phyloP scores from a whole-genome alignment of 768 basidiomycete genomes.

The Pisolithus orientalis region DNA sequence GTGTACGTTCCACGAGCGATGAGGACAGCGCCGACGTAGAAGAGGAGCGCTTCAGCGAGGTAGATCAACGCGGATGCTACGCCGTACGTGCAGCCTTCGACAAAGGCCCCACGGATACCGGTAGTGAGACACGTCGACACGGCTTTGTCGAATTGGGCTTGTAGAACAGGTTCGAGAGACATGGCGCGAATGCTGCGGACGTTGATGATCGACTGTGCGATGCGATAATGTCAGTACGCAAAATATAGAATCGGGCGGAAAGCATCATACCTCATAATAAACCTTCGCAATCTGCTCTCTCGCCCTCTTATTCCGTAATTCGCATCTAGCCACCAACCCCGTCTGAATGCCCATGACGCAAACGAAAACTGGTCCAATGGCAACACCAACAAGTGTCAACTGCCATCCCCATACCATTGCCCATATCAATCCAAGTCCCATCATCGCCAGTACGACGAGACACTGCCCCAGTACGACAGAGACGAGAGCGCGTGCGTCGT shows the following conservation, averaged over 20 bases:
- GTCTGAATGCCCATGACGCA: conserved; percentile 70
- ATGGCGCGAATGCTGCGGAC: conserved; percentile 84
- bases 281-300: conserved; percentile 77
- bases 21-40: conserved; percentile 86
- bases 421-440: conserved; percentile 82
- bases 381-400: conserved; percentile 84
- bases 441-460: conserved; percentile 73
- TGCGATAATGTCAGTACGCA: conserved; percentile 2
- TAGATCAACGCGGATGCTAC: conserved; percentile 81
- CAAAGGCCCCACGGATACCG: conserved; percentile 78
- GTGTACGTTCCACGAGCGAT: conserved; percentile 75
- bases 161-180: conserved; percentile 72
- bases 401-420: conserved; percentile 87
- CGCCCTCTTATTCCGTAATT: conserved; percentile 77
- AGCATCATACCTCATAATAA: conserved; percentile 72
- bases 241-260: background rate
- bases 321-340: conserved; percentile 60
- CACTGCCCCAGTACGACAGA: conserved; percentile 65
- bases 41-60: conserved; percentile 83
- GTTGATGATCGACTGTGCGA: conserved; percentile 61
- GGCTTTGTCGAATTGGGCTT: conserved; percentile 59
- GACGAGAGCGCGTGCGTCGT: conserved; percentile 79
- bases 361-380: conserved; percentile 80
- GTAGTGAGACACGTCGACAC: conserved; percentile 53
- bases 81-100: conserved; percentile 80